Base-by-base conservation (phyloP, 2,329 filamentous ascomycete species). In the Fusarium sulawesiense region DNA sequence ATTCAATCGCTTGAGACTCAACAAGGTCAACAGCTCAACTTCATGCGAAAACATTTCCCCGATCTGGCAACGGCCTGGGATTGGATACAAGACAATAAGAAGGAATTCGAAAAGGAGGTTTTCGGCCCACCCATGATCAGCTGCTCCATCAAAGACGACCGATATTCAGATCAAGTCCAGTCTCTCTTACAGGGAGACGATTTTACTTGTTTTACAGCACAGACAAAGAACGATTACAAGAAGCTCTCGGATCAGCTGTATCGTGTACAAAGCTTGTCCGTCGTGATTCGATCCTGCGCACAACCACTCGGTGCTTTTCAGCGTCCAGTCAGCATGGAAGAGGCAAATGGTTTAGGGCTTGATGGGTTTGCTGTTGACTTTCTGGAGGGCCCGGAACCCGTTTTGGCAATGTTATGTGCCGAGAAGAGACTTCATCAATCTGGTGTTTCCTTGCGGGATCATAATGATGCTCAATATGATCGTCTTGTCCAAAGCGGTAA, bases 371-470 rank as follows among this genome's bases (percentile, higher is more conserved):
- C 93, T 1, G 84, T 92, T 27, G 92, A 98, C 75, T 93, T 87
- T 62, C 77, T 99, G 8, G 86, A 90, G 34, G 96, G 95, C 0
- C 97, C 97, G 0, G 89, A 91, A 2, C 87, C 92, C 3, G 93
- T 99, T 3, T 82, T 98, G 34, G 91, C 93, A 9, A 96, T 97
- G 92, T 87, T 99, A 23, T 98, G 94, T 78, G 87, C 89, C 14
- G 91, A 92, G 71, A 88, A 86, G 61, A 86, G 83, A 56, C 79
- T 98, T 9, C 89, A 97, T 73, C 82, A 83, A 27, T 90, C 91
- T 8, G 93, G 89, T 1, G 86, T 95, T 46, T 84, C 87, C 18
- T 81, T 89, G 16, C 78, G 78, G 7, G 88, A 93, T 12, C 88
- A 94, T 34, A 87, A 79, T 4, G 87, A 92, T 32, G 83, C 87